phyloP scores from a whole-genome alignment of 73 alveolate species.

The Paramecium biaurelia region DNA sequence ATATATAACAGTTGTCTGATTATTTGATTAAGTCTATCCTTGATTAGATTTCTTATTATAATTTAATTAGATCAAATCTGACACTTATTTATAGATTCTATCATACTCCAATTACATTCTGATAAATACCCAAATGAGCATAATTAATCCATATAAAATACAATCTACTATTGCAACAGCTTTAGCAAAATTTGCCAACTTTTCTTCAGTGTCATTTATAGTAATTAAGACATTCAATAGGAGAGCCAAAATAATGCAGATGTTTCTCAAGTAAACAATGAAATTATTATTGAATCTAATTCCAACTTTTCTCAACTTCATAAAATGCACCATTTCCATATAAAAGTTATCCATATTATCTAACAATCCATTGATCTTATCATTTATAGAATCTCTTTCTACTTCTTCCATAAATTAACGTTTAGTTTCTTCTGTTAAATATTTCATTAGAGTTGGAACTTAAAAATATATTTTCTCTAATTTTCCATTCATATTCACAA shows the following conservation, averaged over 20 bases:
- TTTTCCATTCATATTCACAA: constrained; percentile 46
- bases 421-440: constrained; percentile 46
- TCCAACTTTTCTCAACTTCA: constrained; percentile 18
- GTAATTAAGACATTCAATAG: neutral
- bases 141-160: neutral
- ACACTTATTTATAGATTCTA: neutral
- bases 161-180: neutral
- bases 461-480: constrained; percentile 43
- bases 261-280: neutral
- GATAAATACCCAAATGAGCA: neutral
- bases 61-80: constrained; percentile 9
- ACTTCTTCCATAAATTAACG: neutral
- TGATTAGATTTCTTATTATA: neutral
- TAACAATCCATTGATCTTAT: constrained; percentile 25
- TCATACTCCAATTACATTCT: constrained; percentile 45
- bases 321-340: constrained; percentile 57
- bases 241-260: constrained; percentile 5
- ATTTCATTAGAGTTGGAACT: neutral
- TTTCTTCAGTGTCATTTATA: neutral
- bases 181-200: neutral
- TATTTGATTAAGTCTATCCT: neutral
- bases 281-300: neutral
- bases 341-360: constrained; percentile 41
- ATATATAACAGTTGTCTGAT: neutral
- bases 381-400: constrained; percentile 44